Percentiles rank a stretch among this genome's conserved stretches.
These are phyloP conservation scores for Vitellaria paradoxa DNA, from an alignment of 179 eudicot species.

Conservation along the genomic window DNA sequence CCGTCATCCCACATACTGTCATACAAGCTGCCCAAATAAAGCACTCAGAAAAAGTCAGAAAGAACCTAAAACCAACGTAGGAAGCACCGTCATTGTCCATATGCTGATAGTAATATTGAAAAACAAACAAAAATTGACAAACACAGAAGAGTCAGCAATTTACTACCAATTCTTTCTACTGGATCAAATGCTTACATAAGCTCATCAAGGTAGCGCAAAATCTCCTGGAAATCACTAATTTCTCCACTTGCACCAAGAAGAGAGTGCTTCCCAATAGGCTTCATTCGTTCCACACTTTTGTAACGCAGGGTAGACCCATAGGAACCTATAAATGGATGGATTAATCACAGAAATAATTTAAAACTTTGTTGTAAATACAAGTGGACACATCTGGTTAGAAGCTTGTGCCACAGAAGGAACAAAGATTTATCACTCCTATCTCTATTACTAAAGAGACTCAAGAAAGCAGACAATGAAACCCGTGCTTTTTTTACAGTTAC, in stretches of 20 bases:
- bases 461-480: no score
- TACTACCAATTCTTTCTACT: background rate
- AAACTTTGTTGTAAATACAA: no score
- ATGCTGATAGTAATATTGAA: background rate
- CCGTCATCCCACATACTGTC: constrained; percentile 99
- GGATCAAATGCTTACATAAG: constrained; percentile 59
- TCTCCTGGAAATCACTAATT: constrained; percentile 96
- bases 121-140: background rate
- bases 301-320: constrained; percentile 93
- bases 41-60: constrained; percentile 26
- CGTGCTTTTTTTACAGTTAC: no score
- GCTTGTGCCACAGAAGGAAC: no score
- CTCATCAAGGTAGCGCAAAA: constrained; percentile 74
- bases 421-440: background rate
- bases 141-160: background rate
- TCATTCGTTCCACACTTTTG: constrained; percentile 89
- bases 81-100: background rate
- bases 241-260: constrained; percentile 95
- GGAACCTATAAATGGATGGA: constrained; percentile 47
- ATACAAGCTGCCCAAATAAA: constrained; percentile 49
- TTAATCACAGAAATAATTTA: no score
- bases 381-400: background rate
- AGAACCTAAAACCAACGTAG: constrained; percentile 21
- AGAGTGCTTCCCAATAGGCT: constrained; percentile 85
- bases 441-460: background rate